These are phyloP conservation scores for Picea mariana DNA, from an alignment of 83 land plant species.

Conservation along the genomic window DNA sequence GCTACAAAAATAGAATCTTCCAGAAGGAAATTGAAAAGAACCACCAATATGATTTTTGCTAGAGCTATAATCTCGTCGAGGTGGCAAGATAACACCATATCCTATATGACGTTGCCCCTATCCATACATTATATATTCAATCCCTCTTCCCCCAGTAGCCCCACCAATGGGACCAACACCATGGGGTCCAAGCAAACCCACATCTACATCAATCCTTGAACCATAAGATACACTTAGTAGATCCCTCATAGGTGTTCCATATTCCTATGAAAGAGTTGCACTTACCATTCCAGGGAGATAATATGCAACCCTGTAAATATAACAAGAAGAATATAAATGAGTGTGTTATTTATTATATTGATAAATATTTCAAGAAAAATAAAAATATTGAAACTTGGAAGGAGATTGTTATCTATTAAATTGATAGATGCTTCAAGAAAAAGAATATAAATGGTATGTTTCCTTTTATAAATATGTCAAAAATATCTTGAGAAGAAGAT, in stretches of 20 bases:
- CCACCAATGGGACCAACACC: conserved; percentile 51
- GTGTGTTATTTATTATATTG: background rate
- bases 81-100: conserved; percentile 76
- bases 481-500: background rate
- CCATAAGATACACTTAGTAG: conserved; percentile 31
- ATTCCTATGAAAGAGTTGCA: conserved; percentile 43
- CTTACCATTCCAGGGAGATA: conserved; percentile 60
- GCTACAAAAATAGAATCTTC: background rate
- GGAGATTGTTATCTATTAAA: no score
- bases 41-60: conserved; percentile 43
- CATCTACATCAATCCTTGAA: conserved; percentile 59
- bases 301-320: conserved; percentile 63
- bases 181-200: conserved; percentile 32
- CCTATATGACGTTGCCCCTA: conserved; percentile 46
- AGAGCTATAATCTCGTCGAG: conserved; percentile 74
- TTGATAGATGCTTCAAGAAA: background rate
- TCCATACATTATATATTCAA: conserved; percentile 49
- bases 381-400: no score
- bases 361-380: background rate
- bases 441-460: background rate
- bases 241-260: conserved; percentile 18
- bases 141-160: conserved; percentile 49
- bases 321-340: conserved; percentile 9
- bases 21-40: conserved; percentile 6
- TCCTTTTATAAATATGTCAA: background rate